Base-by-base conservation (phyloP, 345 rosid species). In the Eutrema japonicum region DNA sequence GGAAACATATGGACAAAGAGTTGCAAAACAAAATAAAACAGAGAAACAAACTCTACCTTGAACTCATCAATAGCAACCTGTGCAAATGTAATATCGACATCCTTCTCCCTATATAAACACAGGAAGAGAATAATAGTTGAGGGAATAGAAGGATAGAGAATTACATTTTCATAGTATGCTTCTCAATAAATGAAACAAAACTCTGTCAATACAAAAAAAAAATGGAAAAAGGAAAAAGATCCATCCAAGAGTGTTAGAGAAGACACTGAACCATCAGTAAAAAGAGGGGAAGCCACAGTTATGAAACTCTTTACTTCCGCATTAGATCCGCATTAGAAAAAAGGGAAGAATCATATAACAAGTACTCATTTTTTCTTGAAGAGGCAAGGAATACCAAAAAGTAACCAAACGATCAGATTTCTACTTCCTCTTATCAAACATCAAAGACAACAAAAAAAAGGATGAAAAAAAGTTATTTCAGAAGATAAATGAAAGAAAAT, bases 51-150 rank as follows among this genome's bases (percentile, higher is more conserved):
- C 14, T 57, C 43, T 79, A 92, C 99, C 99, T 92, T 90, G 82
- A 79, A 85, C 78, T 92, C 98, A 77, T 96, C 99, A 63, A 96
- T 92, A 68, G 95, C 91, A 69, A 83, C 95, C 83, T 92, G 98
- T 52, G 99, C 99, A 81, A 88, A 96, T 58, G 81, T 76, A 73
- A 96, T 92, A 70, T 92, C 96, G 33, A 86, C 79, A 69, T 90
- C 99, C 82, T 87, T 92, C 82, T 96, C 99, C 99, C 99, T 96
- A 58, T 7, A 77, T 52, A 60, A 72, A 43, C 38, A 71, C 13
- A 45, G 42, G 13, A 77, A 66, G 52, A 36, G 18, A 59, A 71
- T 57, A 30, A 66, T 58, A 66, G 3, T 16, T 66, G 30, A 51
- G 64, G 57, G 10, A 22, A 35, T 50, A 50, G 18, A 71, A 11